Conservation (phyloP, 805 yeast species). For the Metschnikowia kunwiensis region DNA sequence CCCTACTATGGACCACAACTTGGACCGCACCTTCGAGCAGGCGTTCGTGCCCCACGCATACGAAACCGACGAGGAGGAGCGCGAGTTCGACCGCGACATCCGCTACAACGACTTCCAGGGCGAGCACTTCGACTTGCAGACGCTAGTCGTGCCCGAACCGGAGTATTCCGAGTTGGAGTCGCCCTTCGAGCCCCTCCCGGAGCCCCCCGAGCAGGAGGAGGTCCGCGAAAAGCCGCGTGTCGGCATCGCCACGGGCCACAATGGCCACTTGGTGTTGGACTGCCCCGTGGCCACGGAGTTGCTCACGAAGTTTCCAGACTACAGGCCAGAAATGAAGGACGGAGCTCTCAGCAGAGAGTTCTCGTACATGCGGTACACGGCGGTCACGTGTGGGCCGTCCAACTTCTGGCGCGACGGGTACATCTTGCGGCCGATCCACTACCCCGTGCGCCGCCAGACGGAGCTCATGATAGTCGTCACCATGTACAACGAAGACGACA, state of each 20-base stretch:
- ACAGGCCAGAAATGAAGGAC: slow-evolving; percentile 29
- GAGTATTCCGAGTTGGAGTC: slow-evolving; percentile 12
- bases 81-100: slow-evolving; percentile 39
- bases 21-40: slow-evolving; percentile 25
- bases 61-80: slow-evolving; percentile 40
- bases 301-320: slow-evolving; percentile 44
- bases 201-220: slow-evolving; percentile 36
- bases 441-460: slow-evolving; percentile 51
- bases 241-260: slow-evolving; percentile 29
- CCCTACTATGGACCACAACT: slow-evolving; percentile 13
- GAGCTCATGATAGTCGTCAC: slow-evolving; percentile 62
- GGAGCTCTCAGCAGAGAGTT: slow-evolving; percentile 51
- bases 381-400: slow-evolving; percentile 69
- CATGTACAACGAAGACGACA: slow-evolving; percentile 67
- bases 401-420: slow-evolving; percentile 56
- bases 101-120: slow-evolving; percentile 40
- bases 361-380: slow-evolving; percentile 58
- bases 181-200: slow-evolving; percentile 30
- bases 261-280: slow-evolving; percentile 80
- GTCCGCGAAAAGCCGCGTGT: slow-evolving; percentile 31
- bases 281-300: slow-evolving; percentile 81
- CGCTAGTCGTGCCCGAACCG: slow-evolving; percentile 25
- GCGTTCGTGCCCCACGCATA: slow-evolving; percentile 45
- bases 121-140: slow-evolving; percentile 40
- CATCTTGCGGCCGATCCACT: slow-evolving; percentile 53